Evolutionary conservation across 2,329 filamentous ascomycete genomes (phyloP), one percentile per base, ranked within the genome.

Genomic region (Colletotrichum eleusines): DNA sequence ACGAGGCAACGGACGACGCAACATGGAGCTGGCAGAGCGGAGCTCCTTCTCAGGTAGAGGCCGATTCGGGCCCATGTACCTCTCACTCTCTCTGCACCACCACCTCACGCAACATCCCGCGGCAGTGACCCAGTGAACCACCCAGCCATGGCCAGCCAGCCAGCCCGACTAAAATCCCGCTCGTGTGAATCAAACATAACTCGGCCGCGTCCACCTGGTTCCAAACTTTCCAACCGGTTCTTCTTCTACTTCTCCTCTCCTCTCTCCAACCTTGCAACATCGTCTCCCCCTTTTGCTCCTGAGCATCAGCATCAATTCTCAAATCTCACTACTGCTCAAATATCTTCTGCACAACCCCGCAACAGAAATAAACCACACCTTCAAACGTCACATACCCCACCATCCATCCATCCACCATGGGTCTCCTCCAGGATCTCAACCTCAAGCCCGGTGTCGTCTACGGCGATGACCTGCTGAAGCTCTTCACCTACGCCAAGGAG

Each of bases 401-500:
- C 67, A 66, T 66, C 59, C 74, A 78, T 51, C 63, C 66, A 65
- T 66, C 60, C 74, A 78, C 55, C 48, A 79, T 79, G 77, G 78
- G 77, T 73, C 70, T 79, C 64, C 74, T 77, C 69, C 73, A 76
- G 74, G 83, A 84, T 74, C 80, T 87, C 74, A 85, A 81, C 79
- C 83, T 85, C 76, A 86, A 87, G 83, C 77, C 84, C 73, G 85
- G 85, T 75, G 85, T 87, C 80, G 86, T 87, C 79, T 84, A 86
- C 74, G 85, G 85, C 75, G 84, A 87, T 75, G 85, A 87, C 77
- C 85, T 87, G 73, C 80, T 85, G 70, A 83, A 81, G 77, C 92
- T 97, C 79, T 97, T 98, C 87, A 89, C 95, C 84, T 94, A 98
- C 84, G 93, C 93, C 76, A 92, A 95, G 82, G 89, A 96, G 87